Evolutionary conservation across 192 early-diverging fungal genomes (phyloP), one percentile per base, ranked within the genome.

Genomic region (Allomyces macrogynus): DNA sequence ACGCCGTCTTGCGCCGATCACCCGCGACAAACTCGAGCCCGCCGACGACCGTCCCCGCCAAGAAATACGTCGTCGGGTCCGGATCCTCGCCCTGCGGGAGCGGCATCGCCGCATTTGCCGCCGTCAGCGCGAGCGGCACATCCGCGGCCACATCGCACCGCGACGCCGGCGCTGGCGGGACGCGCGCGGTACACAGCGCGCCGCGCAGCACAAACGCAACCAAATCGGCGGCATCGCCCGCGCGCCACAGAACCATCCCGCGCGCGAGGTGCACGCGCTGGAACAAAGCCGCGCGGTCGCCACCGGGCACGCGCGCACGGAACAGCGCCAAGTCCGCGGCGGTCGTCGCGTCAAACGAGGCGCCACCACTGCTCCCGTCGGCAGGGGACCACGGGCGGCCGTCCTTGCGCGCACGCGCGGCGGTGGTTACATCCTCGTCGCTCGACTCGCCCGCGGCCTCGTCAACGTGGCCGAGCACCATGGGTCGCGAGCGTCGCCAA

Each of bases 231-330:
- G 69, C 67, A 10, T 75, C 80, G 61, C 82, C 89, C 43, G 80
- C 71, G 18, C 67, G 69, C 84, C 88, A 98, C 63, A 95, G 73
- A 20, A 76, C 71, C 5, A 81, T 78, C 8, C 79, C 84, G 7
- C 76, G 65, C n/a, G 67, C 66, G 14, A 84, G 73, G 60, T 75
- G 73, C 32, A 73, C 71, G 67, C 83, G 79, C 27, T 72, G 76
- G 78, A 93, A 95, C 68, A 81, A 78, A 43, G 75, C 32, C 32
- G 77, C 14, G 77, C 79, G 10, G 89, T 70, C 23, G 68, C 75
- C 24, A 76, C 71, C 61, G 84, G 75, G 71, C 86, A 83, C 1
- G 86, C 80, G 64, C 85, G 81, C 44, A 78, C 64, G 23, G 87
- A 68, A 22, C 84, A 74, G 12, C 75, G 72, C 1, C 80, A 71